Evolutionary conservation across 2,329 filamentous ascomycete genomes (phyloP).

Genomic region (Pseudogymnoascus sp.): DNA sequence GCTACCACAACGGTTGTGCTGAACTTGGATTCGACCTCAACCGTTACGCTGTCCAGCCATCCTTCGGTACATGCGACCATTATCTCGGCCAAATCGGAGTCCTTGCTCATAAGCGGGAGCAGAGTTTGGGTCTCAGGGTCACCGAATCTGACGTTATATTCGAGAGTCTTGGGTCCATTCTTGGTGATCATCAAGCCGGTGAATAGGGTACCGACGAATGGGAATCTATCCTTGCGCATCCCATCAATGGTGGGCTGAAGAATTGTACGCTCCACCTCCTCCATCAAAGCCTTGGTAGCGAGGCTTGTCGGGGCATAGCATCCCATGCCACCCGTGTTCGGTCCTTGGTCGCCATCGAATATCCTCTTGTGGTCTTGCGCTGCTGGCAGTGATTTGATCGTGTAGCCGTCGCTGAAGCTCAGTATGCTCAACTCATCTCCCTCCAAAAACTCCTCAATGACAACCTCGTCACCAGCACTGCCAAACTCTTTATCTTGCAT

Average conservation of each 20-base stretch:
- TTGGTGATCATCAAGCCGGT: slow-evolving; percentile 91
- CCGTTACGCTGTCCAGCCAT: slow-evolving; percentile 59
- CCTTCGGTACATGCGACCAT: slow-evolving; percentile 78
- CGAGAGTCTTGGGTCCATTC: slow-evolving; percentile 70
- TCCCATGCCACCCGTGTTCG: slow-evolving; percentile 96
- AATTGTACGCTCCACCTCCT: slow-evolving; percentile 69
- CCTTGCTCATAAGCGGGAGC: slow-evolving; percentile 64
- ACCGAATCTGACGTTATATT: slow-evolving; percentile 90
- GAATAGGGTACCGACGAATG: slow-evolving; percentile 69
- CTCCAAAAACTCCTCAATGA: slow-evolving; percentile 87
- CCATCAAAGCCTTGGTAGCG: slow-evolving; percentile 63
- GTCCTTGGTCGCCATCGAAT: slow-evolving; percentile 79
- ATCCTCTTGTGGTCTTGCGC: slow-evolving; percentile 97
- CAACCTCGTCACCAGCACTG: slow-evolving; percentile 76
- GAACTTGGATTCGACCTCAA: slow-evolving; percentile 61
- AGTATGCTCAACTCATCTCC: slow-evolving; percentile 90
- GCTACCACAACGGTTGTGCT: slow-evolving; percentile 92
- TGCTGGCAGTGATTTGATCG: slow-evolving; percentile 73
- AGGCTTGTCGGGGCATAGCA: slow-evolving; percentile 89
- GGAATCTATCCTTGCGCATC: slow-evolving; percentile 71
- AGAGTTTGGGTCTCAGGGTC: slow-evolving; percentile 89
- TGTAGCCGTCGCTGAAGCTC: slow-evolving; percentile 83
- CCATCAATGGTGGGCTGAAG: slow-evolving; percentile 85
- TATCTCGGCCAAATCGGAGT: slow-evolving; percentile 78
- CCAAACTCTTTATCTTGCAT: slow-evolving; percentile 88